Conservation (phyloP, 495 filamentous ascomycete genomes). For the Oidiodendron maius region DNA sequence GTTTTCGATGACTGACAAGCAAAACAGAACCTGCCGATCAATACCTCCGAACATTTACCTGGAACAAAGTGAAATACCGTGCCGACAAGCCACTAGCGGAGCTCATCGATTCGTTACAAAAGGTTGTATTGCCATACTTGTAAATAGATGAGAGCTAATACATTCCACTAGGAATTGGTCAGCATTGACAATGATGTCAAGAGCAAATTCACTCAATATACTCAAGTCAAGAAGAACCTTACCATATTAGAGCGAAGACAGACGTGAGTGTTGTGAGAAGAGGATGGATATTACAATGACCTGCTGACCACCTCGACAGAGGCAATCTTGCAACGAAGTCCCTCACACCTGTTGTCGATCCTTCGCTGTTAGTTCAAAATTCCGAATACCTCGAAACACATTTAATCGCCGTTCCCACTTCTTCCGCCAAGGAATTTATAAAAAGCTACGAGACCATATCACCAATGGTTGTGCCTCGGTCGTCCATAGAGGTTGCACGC, state of each 20-base stretch:
- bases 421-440: slow-evolving; percentile 77
- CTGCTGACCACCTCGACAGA: slow-evolving; percentile 35
- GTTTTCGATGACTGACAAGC: slow-evolving; percentile 5
- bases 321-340: slow-evolving; percentile 94
- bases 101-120: slow-evolving; percentile 78
- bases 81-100: slow-evolving; percentile 84
- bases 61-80: slow-evolving; percentile 96
- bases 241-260: slow-evolving; percentile 77
- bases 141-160: neutral
- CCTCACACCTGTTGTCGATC: slow-evolving; percentile 79
- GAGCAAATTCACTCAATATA: slow-evolving; percentile 87
- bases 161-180: slow-evolving; percentile 59
- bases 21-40: slow-evolving; percentile 80
- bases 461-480: slow-evolving; percentile 82
- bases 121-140: slow-evolving; percentile 43
- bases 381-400: slow-evolving; percentile 97
- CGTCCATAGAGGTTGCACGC: slow-evolving; percentile 64
- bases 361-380: slow-evolving; percentile 70
- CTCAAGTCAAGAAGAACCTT: slow-evolving; percentile 76
- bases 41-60: slow-evolving; percentile 81
- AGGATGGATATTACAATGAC: neutral
- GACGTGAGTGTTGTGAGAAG: slow-evolving; percentile 47
- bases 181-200: slow-evolving; percentile 94
- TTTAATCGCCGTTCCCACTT: slow-evolving; percentile 77
- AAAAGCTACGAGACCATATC: slow-evolving; percentile 82